phyloP scores from a whole-genome alignment of 345 rosid species.

The Hypericum perforatum region DNA sequence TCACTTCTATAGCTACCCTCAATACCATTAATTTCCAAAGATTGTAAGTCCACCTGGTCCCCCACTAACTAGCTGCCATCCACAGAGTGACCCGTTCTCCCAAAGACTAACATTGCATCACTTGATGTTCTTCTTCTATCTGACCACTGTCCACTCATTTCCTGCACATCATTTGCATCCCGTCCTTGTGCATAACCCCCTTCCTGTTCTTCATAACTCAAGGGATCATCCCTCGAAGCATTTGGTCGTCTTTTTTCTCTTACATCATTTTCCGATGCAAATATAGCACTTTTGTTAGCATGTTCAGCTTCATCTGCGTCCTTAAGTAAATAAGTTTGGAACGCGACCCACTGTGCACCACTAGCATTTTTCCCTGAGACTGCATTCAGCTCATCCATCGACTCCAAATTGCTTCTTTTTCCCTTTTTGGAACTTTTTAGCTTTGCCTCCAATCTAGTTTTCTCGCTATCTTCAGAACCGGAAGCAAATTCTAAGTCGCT shows the following conservation, averaged over 20 bases:
- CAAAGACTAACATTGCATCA: slow-evolving; percentile 43
- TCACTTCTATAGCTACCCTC: no score
- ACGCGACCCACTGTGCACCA: slow-evolving; percentile 81
- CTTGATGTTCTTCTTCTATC: slow-evolving; percentile 37
- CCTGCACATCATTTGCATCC: slow-evolving; percentile 28
- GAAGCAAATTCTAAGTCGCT: slow-evolving; percentile 47
- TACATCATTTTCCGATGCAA: slow-evolving; percentile 53
- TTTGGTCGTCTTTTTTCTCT: slow-evolving; percentile 39
- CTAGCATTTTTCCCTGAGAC: slow-evolving; percentile 38
- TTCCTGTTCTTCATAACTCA: slow-evolving; percentile 36
- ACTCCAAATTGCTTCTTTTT: slow-evolving; percentile 18
- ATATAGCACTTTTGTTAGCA: slow-evolving; percentile 31
- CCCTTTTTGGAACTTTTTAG: slow-evolving; percentile 26
- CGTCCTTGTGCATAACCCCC: slow-evolving; percentile 36
- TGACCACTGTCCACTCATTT: slow-evolving; percentile 36
- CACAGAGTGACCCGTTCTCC: no score
- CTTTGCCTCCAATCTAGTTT: slow-evolving; percentile 16
- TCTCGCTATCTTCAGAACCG: slow-evolving; percentile 38
- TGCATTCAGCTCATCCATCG: slow-evolving; percentile 27
- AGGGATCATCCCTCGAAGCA: slow-evolving; percentile 46
- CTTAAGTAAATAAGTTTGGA: slow-evolving; percentile 65
- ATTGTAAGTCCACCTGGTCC: no score
- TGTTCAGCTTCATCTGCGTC: slow-evolving; percentile 67
- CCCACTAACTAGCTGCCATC: no score
- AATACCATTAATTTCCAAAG: no score